A percentile compares a stretch with the other conserved stretches of the same genome.
Conservation (phyloP, 306 rosid species). For the Sicyos baderoa region DNA sequence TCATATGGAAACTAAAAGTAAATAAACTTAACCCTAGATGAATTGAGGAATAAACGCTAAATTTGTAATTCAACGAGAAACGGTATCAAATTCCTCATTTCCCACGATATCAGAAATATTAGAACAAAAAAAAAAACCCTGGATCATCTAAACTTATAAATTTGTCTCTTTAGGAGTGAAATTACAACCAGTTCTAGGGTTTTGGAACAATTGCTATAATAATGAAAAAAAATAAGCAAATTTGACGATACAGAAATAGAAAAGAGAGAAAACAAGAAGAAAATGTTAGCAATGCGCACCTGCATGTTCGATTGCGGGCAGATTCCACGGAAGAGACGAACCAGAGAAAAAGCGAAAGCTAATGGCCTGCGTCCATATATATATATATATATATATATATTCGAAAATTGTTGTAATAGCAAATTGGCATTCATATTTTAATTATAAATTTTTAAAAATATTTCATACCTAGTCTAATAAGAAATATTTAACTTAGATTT, state of each 20-base stretch:
- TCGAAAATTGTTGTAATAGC: too few relatives aligned
- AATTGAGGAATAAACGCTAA: too few relatives aligned
- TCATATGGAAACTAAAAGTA: not conserved
- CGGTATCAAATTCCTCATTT: not conserved
- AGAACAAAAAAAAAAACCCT: not conserved
- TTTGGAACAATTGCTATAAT: not conserved
- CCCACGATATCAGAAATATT: too few relatives aligned
- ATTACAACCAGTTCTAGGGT: conserved; percentile 3
- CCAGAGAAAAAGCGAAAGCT: not conserved
- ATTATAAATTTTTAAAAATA: too few relatives aligned
- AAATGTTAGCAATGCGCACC: not conserved
- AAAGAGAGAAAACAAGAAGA: not conserved
- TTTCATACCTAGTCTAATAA: too few relatives aligned
- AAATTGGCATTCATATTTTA: too few relatives aligned
- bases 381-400: too few relatives aligned
- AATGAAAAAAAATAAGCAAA: not conserved
- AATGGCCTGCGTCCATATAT: not conserved
- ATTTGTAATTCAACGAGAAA: too few relatives aligned
- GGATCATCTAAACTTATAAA: not conserved
- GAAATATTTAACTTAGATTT: too few relatives aligned
- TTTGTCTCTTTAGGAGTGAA: too few relatives aligned
- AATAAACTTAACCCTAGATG: not conserved
- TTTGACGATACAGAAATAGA: not conserved
- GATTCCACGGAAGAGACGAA: not conserved
- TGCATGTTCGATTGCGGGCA: conserved; percentile 12